A percentile compares a stretch with the other conserved stretches of the same genome.
Conservation (phyloP, 164 flowering plant genomes). For the Chloranthus sessilifolius region DNA sequence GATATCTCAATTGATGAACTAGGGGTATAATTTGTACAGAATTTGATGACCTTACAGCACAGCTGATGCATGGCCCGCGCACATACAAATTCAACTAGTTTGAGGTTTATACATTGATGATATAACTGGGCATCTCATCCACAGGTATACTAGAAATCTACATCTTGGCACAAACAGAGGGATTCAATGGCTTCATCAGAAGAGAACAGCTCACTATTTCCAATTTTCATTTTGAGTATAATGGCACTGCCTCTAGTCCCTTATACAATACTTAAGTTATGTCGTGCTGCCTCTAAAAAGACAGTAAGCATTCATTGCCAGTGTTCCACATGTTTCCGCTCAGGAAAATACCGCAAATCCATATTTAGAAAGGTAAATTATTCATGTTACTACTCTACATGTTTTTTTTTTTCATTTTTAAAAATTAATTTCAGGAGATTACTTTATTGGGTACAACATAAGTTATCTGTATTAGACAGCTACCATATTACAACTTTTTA, state of each 20-base stretch:
- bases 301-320: constrained; percentile 65
- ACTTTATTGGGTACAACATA: no score
- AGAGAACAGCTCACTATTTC: constrained; percentile 81
- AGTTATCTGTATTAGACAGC: no score
- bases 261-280: constrained; percentile 68
- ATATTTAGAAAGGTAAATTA: constrained; percentile 61
- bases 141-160: constrained; percentile 11
- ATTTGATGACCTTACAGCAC: no score
- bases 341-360: constrained; percentile 84
- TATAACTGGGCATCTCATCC: background rate
- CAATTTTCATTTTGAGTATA: constrained; percentile 84
- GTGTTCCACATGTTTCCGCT: constrained; percentile 64
- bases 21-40: no score
- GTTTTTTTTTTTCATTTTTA: no score
- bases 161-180: constrained; percentile 1
- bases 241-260: constrained; percentile 96
- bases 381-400: no score
- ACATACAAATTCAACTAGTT: no score
- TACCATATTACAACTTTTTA: no score
- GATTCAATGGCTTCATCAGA: constrained; percentile 70
- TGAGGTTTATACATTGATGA: background rate
- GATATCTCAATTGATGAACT: no score
- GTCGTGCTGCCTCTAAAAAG: constrained; percentile 66
- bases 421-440: no score
- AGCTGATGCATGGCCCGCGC: no score